Evolutionary conservation across 306 rosid species (phyloP), one percentile per base, ranked within the genome.

Genomic region (Sicyos edulis): DNA sequence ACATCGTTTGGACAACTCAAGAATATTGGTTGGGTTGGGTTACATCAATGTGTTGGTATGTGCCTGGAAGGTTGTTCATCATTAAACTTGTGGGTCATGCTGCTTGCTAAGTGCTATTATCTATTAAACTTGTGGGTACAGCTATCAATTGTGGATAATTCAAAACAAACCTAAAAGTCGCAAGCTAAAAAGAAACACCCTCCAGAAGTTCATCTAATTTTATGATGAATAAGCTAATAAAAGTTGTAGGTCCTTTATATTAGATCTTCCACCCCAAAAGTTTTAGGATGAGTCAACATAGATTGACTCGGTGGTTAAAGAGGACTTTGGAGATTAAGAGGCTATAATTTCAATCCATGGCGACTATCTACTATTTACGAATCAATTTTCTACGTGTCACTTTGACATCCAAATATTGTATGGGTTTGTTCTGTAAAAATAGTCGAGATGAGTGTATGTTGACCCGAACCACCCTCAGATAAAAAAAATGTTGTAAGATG

Each of bases 11-110:
- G 63, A 54, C 4, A 71, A 54, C 44, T 5, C 17, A 12, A 71
- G 34, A 64, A 64, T 64, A 32, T 32, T 42, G 22, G n/a, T n/a
- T 29, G 44, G 44, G 44, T 37, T 37, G 20, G 49, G 61, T 71
- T 71, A 71, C 52, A 37, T 37, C 44, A 37, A 71, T 55, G 75
- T 71, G 61, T 53, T 54, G 44, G 75, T 42, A 34, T 71, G 50
- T 71, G 75, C 9, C 51, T 34, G 57, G 44, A 37, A 37, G 44
- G 44, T 37, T 37, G 8, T 37, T 37, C 44, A 5, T 47, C 45
- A 66, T 45, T 32, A 32, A 32, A 32, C 37, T 32, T 32, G 37
- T 32, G 37, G 37, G 37, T 32, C 37, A 32, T 32, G 37, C 37
- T 32, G 37, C 37, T 5, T 32, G 37, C 37, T 32, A 32, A 32